Conservation (phyloP, 108 stramenopile species). For the Cyclotella baltica region DNA sequence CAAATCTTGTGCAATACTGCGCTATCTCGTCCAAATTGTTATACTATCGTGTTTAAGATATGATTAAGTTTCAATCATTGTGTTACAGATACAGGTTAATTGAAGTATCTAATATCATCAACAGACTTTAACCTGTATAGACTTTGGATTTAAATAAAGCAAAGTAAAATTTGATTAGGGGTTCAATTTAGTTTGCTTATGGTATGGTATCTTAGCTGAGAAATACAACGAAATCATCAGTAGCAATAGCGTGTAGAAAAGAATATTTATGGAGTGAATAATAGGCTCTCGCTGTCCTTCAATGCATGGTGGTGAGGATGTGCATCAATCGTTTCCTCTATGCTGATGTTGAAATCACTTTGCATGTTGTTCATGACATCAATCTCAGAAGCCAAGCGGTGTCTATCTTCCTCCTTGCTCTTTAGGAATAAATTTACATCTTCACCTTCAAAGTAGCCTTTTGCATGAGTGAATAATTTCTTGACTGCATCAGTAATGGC, state of each 20-base stretch:
- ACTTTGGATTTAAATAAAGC: too few species aligned
- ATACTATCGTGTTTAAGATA: too few species aligned
- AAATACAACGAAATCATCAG: neutral
- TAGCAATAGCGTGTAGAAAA: neutral
- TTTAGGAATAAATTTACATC: conserved; percentile 10
- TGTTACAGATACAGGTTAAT: too few species aligned
- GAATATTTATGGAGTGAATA: conserved; percentile 9
- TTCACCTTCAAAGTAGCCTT: conserved; percentile 49
- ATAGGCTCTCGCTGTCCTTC: conserved; percentile 18
- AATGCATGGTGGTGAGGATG: conserved; percentile 13
- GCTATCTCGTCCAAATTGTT: too few species aligned
- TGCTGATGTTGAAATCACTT: neutral
- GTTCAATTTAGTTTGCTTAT: too few species aligned
- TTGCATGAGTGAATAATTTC: conserved; percentile 53
- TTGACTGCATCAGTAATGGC: conserved; percentile 45
- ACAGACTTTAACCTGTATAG: too few species aligned
- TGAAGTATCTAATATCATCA: too few species aligned
- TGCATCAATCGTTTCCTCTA: neutral
- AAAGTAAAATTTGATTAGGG: too few species aligned
- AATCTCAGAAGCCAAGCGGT: neutral
- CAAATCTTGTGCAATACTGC: too few species aligned
- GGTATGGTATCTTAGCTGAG: conserved; percentile 1
- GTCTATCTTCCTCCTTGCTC: neutral
- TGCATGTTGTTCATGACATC: conserved; percentile 8
- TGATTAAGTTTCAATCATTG: too few species aligned